Conservation (phyloP, 2,329 filamentous ascomycete species). For the Aspergillus novofumigatus region DNA sequence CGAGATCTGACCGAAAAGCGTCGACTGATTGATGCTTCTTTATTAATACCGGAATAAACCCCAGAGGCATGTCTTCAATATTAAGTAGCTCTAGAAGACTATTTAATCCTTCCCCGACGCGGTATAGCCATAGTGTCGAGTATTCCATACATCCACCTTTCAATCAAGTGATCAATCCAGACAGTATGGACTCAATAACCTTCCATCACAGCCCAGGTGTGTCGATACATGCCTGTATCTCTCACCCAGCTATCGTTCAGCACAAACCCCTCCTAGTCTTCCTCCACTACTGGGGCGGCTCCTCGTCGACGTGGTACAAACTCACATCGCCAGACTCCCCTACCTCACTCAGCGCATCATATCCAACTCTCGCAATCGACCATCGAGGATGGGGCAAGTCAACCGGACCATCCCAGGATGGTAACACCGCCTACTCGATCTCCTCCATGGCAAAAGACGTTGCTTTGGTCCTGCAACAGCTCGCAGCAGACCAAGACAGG, state of each 20-base stretch:
- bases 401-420: conserved; percentile 19
- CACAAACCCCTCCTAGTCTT: conserved; percentile 28
- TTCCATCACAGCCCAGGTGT: conserved; percentile 4
- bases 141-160: no score
- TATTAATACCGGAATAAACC: no score
- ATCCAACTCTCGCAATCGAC: conserved; percentile 27
- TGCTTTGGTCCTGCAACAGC: conserved; percentile 2
- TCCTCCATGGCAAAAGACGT: conserved; percentile 18
- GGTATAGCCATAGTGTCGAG: no score
- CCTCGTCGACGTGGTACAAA: conserved; percentile 29
- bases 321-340: conserved; percentile 18
- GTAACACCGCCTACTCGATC: conserved; percentile 23
- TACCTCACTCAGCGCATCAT: conserved; percentile 10
- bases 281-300: conserved; percentile 40
- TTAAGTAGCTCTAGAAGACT: no score
- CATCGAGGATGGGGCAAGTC: conserved; percentile 38
- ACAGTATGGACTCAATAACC: background rate
- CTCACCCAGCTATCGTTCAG: background rate
- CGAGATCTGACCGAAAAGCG: background rate
- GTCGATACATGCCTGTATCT: conserved; percentile 12
- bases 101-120: no score
- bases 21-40: background rate
- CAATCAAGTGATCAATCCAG: no score
- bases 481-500: conserved; percentile 14
- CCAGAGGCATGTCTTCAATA: no score